Evolutionary conservation across 331 rosid species (phyloP).

Genomic region (Quercus tomentella): DNA sequence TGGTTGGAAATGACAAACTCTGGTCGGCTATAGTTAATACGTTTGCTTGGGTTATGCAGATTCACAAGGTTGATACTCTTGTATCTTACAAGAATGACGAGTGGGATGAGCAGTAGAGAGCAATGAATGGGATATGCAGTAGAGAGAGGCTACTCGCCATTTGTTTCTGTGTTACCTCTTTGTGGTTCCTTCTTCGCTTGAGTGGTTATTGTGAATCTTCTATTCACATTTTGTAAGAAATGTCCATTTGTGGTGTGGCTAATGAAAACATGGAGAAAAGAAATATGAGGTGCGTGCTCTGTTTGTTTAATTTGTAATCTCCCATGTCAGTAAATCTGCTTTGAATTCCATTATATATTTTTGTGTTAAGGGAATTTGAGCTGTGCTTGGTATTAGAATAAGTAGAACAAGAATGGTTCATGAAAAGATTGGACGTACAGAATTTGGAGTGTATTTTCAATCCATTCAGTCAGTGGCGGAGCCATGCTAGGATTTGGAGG

Average conservation of each 20-base stretch:
- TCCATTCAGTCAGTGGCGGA: too few relatives aligned
- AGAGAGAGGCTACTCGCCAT: not conserved
- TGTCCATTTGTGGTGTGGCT: not conserved
- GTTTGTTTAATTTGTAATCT: too few relatives aligned
- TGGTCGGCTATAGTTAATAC: not conserved
- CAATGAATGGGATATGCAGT: slow-evolving; percentile 25
- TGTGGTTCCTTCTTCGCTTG: slow-evolving; percentile 7
- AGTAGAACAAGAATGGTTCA: too few relatives aligned
- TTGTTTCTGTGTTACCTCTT: not conserved
- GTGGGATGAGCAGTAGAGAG: slow-evolving; percentile 36
- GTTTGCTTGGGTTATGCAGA: slow-evolving; percentile 45
- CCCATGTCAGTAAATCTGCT: too few relatives aligned
- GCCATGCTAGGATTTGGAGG: too few relatives aligned
- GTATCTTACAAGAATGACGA: slow-evolving; percentile 98
- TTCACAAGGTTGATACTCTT: slow-evolving; percentile 93
- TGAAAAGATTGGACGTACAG: too few relatives aligned
- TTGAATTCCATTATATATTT: too few relatives aligned
- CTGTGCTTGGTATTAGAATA: too few relatives aligned
- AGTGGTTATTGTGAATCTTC: slow-evolving; percentile 59
- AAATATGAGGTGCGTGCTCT: too few relatives aligned
- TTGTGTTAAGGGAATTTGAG: too few relatives aligned
- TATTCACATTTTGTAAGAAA: slow-evolving; percentile 53
- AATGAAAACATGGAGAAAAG: not conserved
- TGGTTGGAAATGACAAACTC: not conserved
- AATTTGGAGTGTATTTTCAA: too few relatives aligned